A percentile compares a stretch with the other conserved stretches of the same genome.
Evolutionary conservation across 2,329 filamentous ascomycete species (phyloP).

Genomic region (Elsinoe necatrix): DNA sequence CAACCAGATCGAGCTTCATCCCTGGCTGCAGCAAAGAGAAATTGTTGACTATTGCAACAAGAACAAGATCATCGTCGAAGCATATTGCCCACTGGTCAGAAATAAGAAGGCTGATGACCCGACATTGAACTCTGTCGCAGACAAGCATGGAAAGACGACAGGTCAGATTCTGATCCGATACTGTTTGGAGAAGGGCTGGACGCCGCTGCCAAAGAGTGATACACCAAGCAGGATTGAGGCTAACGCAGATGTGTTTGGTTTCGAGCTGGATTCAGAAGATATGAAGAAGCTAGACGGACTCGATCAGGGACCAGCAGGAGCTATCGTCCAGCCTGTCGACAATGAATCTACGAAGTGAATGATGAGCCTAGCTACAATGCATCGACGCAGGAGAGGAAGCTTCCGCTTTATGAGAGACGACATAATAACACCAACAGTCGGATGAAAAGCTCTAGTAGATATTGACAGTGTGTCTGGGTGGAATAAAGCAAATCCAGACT

Average conservation of each 20-base stretch:
- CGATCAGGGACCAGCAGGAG: constrained; percentile 32
- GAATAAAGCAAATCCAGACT: neutral
- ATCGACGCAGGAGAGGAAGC: neutral
- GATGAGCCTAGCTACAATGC: neutral
- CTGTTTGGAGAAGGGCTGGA: constrained; percentile 68
- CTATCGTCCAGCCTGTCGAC: constrained; percentile 28
- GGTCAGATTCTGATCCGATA: constrained; percentile 75
- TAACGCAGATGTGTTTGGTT: constrained; percentile 56
- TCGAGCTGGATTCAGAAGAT: constrained; percentile 49
- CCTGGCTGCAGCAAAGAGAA: constrained; percentile 59
- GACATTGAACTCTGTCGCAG: constrained; percentile 53
- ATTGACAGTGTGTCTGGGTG: neutral
- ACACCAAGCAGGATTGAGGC: constrained; percentile 57
- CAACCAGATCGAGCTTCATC: constrained; percentile 69
- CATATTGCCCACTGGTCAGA: constrained; percentile 59
- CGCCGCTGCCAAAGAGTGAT: constrained; percentile 64
- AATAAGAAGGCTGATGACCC: constrained; percentile 65
- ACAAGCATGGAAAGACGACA: constrained; percentile 64
- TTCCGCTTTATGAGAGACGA: neutral
- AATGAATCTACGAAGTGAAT: constrained; percentile 20
- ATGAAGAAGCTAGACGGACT: constrained; percentile 47
- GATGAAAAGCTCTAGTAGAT: neutral
- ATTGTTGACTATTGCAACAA: constrained; percentile 50
- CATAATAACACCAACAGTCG: neutral
- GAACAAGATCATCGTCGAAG: constrained; percentile 53